Base-by-base conservation (phyloP, 257 asterid genomes). In the Knoxia roxburghii region DNA sequence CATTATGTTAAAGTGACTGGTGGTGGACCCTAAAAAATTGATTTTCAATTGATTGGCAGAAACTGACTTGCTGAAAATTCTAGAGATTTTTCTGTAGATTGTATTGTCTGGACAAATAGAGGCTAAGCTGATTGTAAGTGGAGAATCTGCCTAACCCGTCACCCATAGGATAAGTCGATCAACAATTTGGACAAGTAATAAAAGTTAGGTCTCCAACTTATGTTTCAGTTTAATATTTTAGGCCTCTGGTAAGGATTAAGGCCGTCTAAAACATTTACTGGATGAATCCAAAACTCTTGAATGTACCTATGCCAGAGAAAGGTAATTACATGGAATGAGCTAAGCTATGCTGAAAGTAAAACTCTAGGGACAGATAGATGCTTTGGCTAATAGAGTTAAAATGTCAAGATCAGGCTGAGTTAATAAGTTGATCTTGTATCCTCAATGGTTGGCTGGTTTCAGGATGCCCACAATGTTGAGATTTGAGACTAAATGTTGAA, bases 161-260 rank as follows among this genome's bases (percentile, higher is more conserved):
- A 79, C 75, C 37, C 66, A 73, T 37, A 21, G 26, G 58, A 79
- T 79, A 85, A 55, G 3, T 83, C 84, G 72, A 70, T 83, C 80
- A 77, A 45, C 54, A 72, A n/a, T n/a, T 74, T 66, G 45, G 49
- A 76, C 75, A 63, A 68, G 71, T 62, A 71, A 76, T 73, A 76
- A 75, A 82, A 81, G 93, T 81, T 82, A 80, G 90, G 85, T 73
- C 83, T 64, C 83, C 80, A 68, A 81, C 89, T 73, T 78, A n/a
- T n/a, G n/a, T n/a, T n/a, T n/a, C n/a, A n/a, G n/a, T n/a, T n/a
- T n/a, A n/a, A n/a, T n/a, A n/a, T n/a, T n/a, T n/a, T n/a, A n/a
- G n/a, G n/a, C n/a, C 78, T 81, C 69, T 60, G 78, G 68, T 56
- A 67, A 14, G 59, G 68, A 57, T 56, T 40, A 56, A 57, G 71